Conservation (phyloP, 345 rosid genomes). For the Linum trigynum region DNA sequence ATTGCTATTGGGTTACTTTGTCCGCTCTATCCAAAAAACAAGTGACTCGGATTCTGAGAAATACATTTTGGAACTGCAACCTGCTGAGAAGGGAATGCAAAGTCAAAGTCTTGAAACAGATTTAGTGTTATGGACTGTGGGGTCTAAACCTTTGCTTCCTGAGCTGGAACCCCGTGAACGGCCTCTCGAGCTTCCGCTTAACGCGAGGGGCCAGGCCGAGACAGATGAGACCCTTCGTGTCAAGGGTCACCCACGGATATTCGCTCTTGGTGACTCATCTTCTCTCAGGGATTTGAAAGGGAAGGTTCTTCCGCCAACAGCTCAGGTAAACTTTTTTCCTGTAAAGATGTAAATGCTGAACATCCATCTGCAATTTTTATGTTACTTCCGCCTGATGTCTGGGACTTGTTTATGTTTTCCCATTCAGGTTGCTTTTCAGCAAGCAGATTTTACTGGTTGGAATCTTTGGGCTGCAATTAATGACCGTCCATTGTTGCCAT, state of each 20-base stretch:
- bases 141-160: slow-evolving; percentile 72
- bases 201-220: slow-evolving; percentile 76
- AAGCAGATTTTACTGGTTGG: slow-evolving; percentile 96
- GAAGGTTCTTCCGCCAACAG: slow-evolving; percentile 81
- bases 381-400: background rate
- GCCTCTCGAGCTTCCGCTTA: slow-evolving; percentile 51
- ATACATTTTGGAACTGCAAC: slow-evolving; percentile 69
- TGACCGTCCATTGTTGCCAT: slow-evolving; percentile 76
- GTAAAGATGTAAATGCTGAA: background rate
- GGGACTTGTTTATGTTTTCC: slow-evolving; percentile 11
- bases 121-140: slow-evolving; percentile 86
- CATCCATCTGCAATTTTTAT: background rate
- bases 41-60: slow-evolving; percentile 32
- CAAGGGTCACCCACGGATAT: slow-evolving; percentile 87
- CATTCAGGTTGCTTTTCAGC: slow-evolving; percentile 90
- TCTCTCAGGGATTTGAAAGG: slow-evolving; percentile 67
- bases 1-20: slow-evolving; percentile 69
- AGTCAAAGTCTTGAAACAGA: slow-evolving; percentile 65
- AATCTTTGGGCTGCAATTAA: slow-evolving; percentile 96
- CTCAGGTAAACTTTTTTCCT: slow-evolving; percentile 42
- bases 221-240: slow-evolving; percentile 94
- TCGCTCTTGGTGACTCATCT: slow-evolving; percentile 89
- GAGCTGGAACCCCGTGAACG: slow-evolving; percentile 36
- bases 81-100: slow-evolving; percentile 61
- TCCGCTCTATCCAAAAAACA: slow-evolving; percentile 34